Conservation (phyloP, 495 filamentous ascomycete species). For the Thermothielavioides terrestris region DNA sequence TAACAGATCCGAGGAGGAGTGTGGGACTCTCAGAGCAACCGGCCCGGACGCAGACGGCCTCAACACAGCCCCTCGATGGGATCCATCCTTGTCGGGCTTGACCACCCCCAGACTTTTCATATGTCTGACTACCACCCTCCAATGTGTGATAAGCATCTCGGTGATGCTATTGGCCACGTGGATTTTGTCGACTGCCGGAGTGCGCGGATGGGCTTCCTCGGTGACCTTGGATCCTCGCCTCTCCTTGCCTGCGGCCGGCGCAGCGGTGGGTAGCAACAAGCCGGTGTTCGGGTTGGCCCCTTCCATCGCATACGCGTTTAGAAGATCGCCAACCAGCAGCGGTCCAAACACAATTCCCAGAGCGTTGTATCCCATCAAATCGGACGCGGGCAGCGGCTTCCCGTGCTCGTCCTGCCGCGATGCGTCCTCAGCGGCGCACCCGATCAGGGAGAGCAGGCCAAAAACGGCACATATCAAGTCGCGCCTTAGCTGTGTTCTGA, state of each 20-base stretch:
- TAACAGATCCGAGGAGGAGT: not conserved
- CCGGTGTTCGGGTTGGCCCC: conserved; percentile 28
- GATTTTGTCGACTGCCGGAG: conserved; percentile 35
- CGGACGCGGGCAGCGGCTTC: conserved; percentile 36
- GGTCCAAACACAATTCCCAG: conserved; percentile 59
- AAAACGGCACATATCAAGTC: conserved; percentile 60
- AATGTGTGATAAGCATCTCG: conserved; percentile 51
- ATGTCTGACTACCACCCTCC: conserved; percentile 50
- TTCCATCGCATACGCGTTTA: conserved; percentile 37
- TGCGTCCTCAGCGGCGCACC: conserved; percentile 40
- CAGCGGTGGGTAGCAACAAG: conserved; percentile 27
- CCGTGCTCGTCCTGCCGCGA: conserved; percentile 41
- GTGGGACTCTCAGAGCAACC: conserved; percentile 14
- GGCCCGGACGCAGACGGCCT: conserved; percentile 22
- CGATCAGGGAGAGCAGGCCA: conserved; percentile 51
- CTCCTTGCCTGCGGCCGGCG: conserved; percentile 31
- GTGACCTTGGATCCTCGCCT: conserved; percentile 20
- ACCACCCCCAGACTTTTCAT: conserved; percentile 34
- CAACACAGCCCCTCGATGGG: not conserved
- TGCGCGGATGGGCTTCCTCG: conserved; percentile 6
- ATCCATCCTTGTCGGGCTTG: conserved; percentile 8
- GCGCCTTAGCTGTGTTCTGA: conserved; percentile 49
- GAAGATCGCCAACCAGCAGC: conserved; percentile 50
- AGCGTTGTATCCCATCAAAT: conserved; percentile 54
- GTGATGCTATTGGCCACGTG: conserved; percentile 45